These are phyloP conservation scores for Candida tibetensis DNA, from an alignment of 805 yeast genomes.

Conservation along the genomic window DNA sequence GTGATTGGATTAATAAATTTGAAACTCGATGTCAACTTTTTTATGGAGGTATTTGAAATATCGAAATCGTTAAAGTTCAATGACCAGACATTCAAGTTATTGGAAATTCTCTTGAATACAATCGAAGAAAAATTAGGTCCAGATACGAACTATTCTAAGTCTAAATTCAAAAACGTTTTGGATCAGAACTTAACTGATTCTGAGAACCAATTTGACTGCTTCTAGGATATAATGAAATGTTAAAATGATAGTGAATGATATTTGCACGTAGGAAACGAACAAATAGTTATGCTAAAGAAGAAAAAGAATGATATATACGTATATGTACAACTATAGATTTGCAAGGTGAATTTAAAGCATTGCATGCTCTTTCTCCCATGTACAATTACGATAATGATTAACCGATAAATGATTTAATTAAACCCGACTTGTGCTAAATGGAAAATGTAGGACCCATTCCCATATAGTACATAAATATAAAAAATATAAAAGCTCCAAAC, in stretches of 20 bases:
- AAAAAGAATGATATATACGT: too few species aligned
- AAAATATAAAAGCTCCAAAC: slow-evolving; percentile 2
- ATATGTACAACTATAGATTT: too few species aligned
- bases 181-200: slow-evolving; percentile 26
- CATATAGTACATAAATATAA: neutral
- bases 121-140: slow-evolving; percentile 11
- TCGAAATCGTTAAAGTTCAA: slow-evolving; percentile 32
- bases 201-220: slow-evolving; percentile 33
- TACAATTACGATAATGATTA: neutral
- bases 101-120: slow-evolving; percentile 10
- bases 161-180: slow-evolving; percentile 29
- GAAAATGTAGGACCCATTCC: neutral
- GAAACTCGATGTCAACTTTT: slow-evolving; percentile 37
- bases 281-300: neutral
- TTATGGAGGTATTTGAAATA: slow-evolving; percentile 38
- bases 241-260: neutral
- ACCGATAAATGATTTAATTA: neutral
- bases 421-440: too few species aligned
- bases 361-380: too few species aligned
- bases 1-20: slow-evolving; percentile 23
- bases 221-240: slow-evolving; percentile 11
- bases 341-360: too few species aligned
- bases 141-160: slow-evolving; percentile 21
- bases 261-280: neutral
- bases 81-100: slow-evolving; percentile 22